These are phyloP conservation scores for Digitaria exilis DNA, from an alignment of 202 grass and related monocot genomes.

Conservation along the genomic window DNA sequence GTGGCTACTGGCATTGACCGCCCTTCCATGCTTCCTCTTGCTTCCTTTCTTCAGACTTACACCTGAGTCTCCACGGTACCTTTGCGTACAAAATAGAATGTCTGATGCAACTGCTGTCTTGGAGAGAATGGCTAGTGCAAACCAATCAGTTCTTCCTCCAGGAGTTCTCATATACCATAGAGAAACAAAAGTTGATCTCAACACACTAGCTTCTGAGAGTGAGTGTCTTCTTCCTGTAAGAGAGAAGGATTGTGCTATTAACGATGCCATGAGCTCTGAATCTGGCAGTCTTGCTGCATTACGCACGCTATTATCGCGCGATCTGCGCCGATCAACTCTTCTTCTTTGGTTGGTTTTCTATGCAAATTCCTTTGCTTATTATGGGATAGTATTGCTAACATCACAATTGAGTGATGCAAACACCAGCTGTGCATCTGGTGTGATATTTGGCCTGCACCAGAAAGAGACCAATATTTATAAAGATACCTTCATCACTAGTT, in stretches of 20 bases:
- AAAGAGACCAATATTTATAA: slow-evolving; percentile 60
- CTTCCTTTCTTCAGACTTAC: slow-evolving; percentile 63
- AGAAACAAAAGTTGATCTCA: slow-evolving; percentile 32
- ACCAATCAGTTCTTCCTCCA: slow-evolving; percentile 57
- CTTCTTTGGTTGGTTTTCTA: slow-evolving; percentile 78
- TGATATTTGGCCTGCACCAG: slow-evolving; percentile 16
- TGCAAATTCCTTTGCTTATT: slow-evolving; percentile 87
- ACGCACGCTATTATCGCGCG: slow-evolving; percentile 53
- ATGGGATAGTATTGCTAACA: slow-evolving; percentile 80
- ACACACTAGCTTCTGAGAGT: slow-evolving; percentile 38
- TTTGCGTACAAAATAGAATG: slow-evolving; percentile 68
- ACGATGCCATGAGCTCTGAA: slow-evolving; percentile 33
- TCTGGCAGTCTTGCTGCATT: slow-evolving; percentile 47
- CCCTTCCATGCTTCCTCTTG: slow-evolving; percentile 69
- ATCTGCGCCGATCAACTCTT: slow-evolving; percentile 72
- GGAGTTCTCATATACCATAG: slow-evolving; percentile 56
- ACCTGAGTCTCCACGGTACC: slow-evolving; percentile 72
- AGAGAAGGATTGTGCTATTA: slow-evolving; percentile 35
- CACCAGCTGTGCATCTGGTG: slow-evolving; percentile 44
- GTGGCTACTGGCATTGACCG: slow-evolving; percentile 64
- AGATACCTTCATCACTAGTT: slow-evolving; percentile 80
- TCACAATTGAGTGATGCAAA: slow-evolving; percentile 58
- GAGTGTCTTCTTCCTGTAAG: slow-evolving; percentile 48
- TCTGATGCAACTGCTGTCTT: slow-evolving; percentile 65
- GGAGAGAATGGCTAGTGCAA: slow-evolving; percentile 56